Evolutionary conservation across 108 stramenopile species (phyloP), one percentile per base, ranked within the genome.

Genomic region (Cyclotella cryptica): DNA sequence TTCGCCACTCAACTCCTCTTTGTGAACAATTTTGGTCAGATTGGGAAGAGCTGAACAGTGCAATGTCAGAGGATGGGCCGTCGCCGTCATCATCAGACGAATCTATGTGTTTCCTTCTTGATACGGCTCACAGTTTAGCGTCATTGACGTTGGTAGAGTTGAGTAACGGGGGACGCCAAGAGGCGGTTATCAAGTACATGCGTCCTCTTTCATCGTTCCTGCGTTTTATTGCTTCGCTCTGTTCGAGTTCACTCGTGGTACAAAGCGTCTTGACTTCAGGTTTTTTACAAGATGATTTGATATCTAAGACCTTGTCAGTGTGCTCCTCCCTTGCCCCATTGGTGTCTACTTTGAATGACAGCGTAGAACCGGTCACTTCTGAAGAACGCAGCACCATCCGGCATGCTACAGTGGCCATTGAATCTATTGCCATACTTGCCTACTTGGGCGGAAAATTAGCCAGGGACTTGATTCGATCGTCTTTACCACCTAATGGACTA

Each of bases 11-110:
- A 18, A 40, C 71, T 26, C 68, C 73, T 13, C 77, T 89, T 17
- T 89, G 86, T 59, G 53, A 84, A 42, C 77, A 84, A 47, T 88
- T 89, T 72, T 91, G 90, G 88, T 43, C 64, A 18, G 81, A 82
- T 41, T 90, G 89, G 89, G 79, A 90, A 41, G 74, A 69, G 28
- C 70, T 85, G 30, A 61, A 44, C n/a, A 68, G 39, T 49, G 47
- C 18, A 45, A 18, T 72, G 57, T 19, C 1, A 10, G 74, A 75
- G 39, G 66, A 63, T 26, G 61, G 29, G 54, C 30, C 42, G 44
- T 40, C 55, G 1, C 9, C 41, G 45, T 13, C 53, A 44, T 71
- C 47, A 44, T 57, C 18, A 10, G 78, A 62, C 43, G 74, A 87
- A 22, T 77, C 87, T 0, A 74, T 91, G 58, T 87, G 85, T 46